Conservation (phyloP, 495 filamentous ascomycete genomes). For the Pseudomonodictys pantanalensis region DNA sequence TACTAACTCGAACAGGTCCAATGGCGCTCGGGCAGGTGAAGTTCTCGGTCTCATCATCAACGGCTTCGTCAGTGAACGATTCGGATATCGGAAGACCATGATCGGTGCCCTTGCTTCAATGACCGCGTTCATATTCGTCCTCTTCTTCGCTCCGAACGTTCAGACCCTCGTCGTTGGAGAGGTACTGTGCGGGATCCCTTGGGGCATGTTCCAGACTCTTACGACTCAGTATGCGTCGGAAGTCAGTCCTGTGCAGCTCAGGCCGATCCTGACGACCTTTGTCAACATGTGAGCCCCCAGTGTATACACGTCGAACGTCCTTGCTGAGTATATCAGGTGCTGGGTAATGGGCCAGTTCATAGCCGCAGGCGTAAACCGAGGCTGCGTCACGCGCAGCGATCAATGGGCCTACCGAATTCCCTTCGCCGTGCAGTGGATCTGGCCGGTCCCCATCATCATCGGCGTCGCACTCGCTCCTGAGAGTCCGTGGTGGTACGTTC, state of each 20-base stretch:
- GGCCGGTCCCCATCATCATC: constrained; percentile 37
- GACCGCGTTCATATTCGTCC: constrained; percentile 35
- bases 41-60: constrained; percentile 39
- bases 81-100: constrained; percentile 35
- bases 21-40: constrained; percentile 37
- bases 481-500: constrained; percentile 30
- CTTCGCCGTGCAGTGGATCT: constrained; percentile 39
- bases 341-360: constrained; percentile 40
- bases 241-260: constrained; percentile 28
- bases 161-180: constrained; percentile 31
- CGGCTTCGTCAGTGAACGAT: constrained; percentile 28
- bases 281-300: constrained; percentile 28
- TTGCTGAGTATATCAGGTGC: constrained; percentile 10
- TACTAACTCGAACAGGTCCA: constrained; percentile 23
- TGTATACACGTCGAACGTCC: not conserved
- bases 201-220: constrained; percentile 40
- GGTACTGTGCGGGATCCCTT: constrained; percentile 33
- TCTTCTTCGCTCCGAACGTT: constrained; percentile 37
- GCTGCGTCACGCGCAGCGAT: constrained; percentile 22
- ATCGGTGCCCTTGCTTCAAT: constrained; percentile 26
- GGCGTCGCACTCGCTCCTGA: constrained; percentile 32
- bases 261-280: constrained; percentile 30
- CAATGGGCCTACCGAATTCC: constrained; percentile 39
- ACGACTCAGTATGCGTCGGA: constrained; percentile 38
- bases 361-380: constrained; percentile 33